Evolutionary conservation across 139 green algal species (phyloP).

Genomic region (Yamagishiella unicocca): DNA sequence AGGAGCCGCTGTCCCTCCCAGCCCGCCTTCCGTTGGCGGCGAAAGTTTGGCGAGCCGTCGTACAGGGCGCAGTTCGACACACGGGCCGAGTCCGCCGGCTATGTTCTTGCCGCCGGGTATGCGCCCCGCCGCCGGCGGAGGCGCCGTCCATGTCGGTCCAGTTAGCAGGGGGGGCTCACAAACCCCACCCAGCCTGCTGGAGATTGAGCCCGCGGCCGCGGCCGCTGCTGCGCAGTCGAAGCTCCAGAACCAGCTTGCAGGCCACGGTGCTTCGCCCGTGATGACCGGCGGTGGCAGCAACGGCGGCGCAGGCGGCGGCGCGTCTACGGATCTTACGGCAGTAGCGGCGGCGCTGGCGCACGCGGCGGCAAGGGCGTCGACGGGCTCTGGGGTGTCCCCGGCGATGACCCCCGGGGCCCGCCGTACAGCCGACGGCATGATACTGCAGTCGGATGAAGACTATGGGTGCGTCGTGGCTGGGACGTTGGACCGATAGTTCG

Average conservation of each 20-base stretch:
- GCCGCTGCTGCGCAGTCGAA: no score
- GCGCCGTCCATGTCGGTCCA: neutral
- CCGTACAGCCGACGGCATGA: neutral
- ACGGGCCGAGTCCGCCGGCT: no score
- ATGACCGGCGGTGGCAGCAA: no score
- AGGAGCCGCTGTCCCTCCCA: no score
- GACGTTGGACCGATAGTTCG: no score
- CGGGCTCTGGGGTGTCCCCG: neutral
- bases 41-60: no score
- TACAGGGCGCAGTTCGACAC: no score
- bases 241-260: no score
- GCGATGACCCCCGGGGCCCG: neutral
- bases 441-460: slow-evolving; percentile 12
- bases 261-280: no score
- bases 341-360: neutral
- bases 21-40: no score
- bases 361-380: neutral
- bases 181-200: neutral
- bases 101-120: slow-evolving; percentile 11
- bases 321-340: neutral
- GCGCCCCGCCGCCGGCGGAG: neutral
- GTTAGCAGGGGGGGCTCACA: neutral
- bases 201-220: neutral
- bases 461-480: neutral
- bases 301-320: neutral